These are phyloP conservation scores for Leishmania martiniquensis DNA, from an alignment of 208 protist genomes.

Conservation along the genomic window DNA sequence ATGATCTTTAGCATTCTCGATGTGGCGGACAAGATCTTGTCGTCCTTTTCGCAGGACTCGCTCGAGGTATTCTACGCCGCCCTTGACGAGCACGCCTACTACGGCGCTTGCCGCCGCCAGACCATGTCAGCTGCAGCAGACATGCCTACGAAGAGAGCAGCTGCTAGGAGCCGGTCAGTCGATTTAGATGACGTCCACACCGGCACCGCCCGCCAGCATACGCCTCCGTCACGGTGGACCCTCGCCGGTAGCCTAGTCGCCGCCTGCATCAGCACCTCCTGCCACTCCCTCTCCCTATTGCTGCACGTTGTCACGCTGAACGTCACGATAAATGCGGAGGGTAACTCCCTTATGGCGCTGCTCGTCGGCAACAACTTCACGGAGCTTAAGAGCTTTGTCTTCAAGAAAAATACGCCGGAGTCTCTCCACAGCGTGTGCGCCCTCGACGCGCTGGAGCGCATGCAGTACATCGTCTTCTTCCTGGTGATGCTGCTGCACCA, in stretches of 20 bases:
- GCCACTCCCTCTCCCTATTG: slow-evolving; percentile 86
- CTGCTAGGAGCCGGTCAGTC: neutral
- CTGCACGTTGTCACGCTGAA: slow-evolving; percentile 92
- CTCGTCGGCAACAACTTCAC: slow-evolving; percentile 94
- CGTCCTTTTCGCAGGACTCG: slow-evolving; percentile 91
- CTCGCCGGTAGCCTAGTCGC: slow-evolving; percentile 30
- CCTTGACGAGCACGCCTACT: slow-evolving; percentile 19
- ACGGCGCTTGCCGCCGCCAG: slow-evolving; percentile 4
- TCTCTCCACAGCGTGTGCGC: slow-evolving; percentile 87
- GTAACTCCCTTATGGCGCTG: slow-evolving; percentile 90
- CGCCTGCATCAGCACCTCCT: slow-evolving; percentile 38
- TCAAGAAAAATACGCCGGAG: slow-evolving; percentile 89
- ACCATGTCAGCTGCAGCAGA: neutral
- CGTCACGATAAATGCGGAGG: slow-evolving; percentile 94
- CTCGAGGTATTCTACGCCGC: slow-evolving; percentile 62
- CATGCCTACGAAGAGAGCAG: neutral
- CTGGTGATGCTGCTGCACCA: slow-evolving; percentile 70
- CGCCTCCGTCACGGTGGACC: slow-evolving; percentile 25
- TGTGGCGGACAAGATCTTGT: slow-evolving; percentile 90
- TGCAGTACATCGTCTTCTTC: slow-evolving; percentile 56
- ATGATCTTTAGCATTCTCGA: slow-evolving; percentile 96
- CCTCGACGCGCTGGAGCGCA: slow-evolving; percentile 76
- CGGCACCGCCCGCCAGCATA: neutral
- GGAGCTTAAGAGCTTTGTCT: slow-evolving; percentile 94
- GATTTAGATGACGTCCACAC: neutral